These are phyloP conservation scores for Sparassis latifolia DNA, from an alignment of 1,284 basidiomycete genomes.

Conservation along the genomic window DNA sequence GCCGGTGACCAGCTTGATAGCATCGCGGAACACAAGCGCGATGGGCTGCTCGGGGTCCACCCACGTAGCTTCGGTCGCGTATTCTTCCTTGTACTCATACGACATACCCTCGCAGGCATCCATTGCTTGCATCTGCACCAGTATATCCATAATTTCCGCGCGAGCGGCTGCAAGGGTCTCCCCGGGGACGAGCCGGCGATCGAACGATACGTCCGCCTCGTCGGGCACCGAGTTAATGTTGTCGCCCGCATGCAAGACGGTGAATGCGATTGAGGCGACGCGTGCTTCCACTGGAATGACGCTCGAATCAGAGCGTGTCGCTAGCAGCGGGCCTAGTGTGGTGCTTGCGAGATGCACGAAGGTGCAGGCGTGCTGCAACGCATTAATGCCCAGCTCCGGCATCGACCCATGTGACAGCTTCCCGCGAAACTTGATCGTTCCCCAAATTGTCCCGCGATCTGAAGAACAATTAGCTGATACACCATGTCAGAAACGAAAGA, in stretches of 20 bases:
- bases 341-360: constrained; percentile 6
- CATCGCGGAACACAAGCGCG: constrained; percentile 4
- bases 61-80: constrained; percentile 7
- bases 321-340: constrained; percentile 3
- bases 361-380: constrained; percentile 7
- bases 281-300: constrained; percentile 8
- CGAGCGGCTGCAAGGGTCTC: constrained; percentile 9
- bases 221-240: constrained; percentile 9
- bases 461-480: neutral
- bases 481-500: neutral
- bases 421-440: constrained; percentile 7
- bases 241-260: constrained; percentile 1
- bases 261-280: constrained; percentile 6
- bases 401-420: constrained; percentile 6
- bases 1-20: constrained; percentile 6
- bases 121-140: neutral
- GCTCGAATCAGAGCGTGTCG: neutral
- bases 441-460: constrained; percentile 10
- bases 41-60: constrained; percentile 8
- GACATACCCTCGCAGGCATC: neutral
- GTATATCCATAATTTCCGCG: constrained; percentile 3
- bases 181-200: constrained; percentile 8
- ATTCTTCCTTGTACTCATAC: constrained; percentile 7
- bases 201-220: constrained; percentile 4
- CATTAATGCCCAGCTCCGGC: constrained; percentile 8